phyloP scores from a whole-genome alignment of 768 basidiomycete species.

The Pleurotus tuoliensis region DNA sequence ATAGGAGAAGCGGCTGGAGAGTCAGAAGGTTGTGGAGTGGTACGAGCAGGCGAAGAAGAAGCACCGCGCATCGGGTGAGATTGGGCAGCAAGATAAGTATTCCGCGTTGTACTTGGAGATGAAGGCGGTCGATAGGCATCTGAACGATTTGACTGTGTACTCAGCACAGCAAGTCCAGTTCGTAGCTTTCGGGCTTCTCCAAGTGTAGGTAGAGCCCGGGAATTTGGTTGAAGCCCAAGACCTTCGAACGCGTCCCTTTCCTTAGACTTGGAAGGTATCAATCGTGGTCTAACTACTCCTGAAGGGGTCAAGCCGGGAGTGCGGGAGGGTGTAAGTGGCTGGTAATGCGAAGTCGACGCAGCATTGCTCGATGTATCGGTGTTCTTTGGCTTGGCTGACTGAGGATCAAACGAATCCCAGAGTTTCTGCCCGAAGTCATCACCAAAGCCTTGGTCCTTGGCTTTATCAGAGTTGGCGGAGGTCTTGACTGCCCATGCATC shows the following conservation, averaged over 20 bases:
- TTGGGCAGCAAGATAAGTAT: not conserved
- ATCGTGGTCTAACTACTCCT: constrained; percentile 6
- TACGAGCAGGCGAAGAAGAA: constrained; percentile 10
- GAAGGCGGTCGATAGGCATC: constrained; percentile 10
- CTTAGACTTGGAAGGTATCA: constrained; percentile 14
- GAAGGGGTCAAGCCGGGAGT: constrained; percentile 12
- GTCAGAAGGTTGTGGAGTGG: constrained; percentile 2
- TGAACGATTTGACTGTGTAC: constrained; percentile 21
- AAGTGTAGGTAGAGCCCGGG: constrained; percentile 57
- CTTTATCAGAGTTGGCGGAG: constrained; percentile 12
- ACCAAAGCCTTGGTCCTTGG: constrained; percentile 47
- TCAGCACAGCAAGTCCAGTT: constrained; percentile 63
- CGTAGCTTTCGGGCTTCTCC: constrained; percentile 72
- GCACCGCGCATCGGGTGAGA: constrained; percentile 15
- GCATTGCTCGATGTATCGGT: constrained; percentile 14
- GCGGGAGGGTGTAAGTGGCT: constrained; percentile 26
- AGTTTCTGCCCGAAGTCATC: constrained; percentile 57
- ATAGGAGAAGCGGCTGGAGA: constrained; percentile 7
- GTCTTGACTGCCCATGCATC: constrained; percentile 39
- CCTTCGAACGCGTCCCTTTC: constrained; percentile 80
- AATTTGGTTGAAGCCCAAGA: constrained; percentile 48
- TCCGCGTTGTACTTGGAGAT: constrained; percentile 1
- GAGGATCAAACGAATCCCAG: constrained; percentile 47
- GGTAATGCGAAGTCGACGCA: constrained; percentile 10
- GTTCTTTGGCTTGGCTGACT: constrained; percentile 15